Percentiles rank a stretch among this genome's conserved stretches.
Evolutionary conservation across 345 rosid genomes (phyloP).

Genomic region (Xanthoceras sorbifolium): DNA sequence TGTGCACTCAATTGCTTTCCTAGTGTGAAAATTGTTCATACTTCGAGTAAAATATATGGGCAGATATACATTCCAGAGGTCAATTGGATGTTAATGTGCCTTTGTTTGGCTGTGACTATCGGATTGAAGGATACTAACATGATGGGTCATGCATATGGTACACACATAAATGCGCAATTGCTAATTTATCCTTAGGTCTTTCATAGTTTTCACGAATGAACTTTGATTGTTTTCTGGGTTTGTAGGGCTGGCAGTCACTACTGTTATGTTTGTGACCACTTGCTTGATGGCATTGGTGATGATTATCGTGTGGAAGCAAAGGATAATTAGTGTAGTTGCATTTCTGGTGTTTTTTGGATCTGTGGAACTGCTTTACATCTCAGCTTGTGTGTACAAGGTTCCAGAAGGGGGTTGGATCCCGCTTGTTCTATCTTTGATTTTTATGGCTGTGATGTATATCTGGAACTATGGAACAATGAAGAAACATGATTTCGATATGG

Average conservation of each 20-base stretch:
- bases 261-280: conserved; percentile 80
- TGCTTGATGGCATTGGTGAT: conserved; percentile 70
- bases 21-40: conserved; percentile 76
- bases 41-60: conserved; percentile 72
- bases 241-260: conserved; percentile 79
- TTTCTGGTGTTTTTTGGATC: conserved; percentile 63
- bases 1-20: conserved; percentile 88
- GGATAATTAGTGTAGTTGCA: conserved; percentile 37
- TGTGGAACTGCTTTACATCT: conserved; percentile 67
- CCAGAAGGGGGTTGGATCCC: conserved; percentile 89
- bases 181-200: conserved; percentile 2
- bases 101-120: conserved; percentile 68
- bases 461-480: conserved; percentile 87
- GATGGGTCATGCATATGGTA: conserved; percentile 90
- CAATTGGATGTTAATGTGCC: conserved; percentile 86
- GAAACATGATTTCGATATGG: conserved; percentile 74
- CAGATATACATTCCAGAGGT: conserved; percentile 92
- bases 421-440: conserved; percentile 53
- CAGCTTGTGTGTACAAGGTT: conserved; percentile 64
- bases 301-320: conserved; percentile 68
- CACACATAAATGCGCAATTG: conserved; percentile 17
- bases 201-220: background rate
- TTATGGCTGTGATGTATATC: conserved; percentile 63
- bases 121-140: conserved; percentile 69
- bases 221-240: conserved; percentile 15